Conservation (phyloP, 139 green algal genomes). For the Chlamydomonas schloesseri region DNA sequence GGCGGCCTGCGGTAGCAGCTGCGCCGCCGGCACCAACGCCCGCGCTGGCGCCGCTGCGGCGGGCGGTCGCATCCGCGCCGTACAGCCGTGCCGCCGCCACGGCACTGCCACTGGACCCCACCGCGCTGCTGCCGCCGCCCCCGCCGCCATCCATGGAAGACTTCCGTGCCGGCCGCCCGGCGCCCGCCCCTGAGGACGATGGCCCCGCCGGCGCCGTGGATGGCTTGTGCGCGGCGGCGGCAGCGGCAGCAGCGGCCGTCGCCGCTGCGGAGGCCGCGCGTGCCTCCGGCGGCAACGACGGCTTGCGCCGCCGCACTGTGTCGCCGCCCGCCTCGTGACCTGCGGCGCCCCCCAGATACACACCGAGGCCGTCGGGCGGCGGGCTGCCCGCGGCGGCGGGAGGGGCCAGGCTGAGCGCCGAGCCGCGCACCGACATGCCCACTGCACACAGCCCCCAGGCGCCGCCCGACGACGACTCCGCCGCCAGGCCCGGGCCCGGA, state of each 20-base stretch:
- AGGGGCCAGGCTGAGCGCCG: background rate
- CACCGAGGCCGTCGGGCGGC: background rate
- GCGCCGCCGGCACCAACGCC: too few relatives aligned
- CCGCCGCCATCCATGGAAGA: background rate
- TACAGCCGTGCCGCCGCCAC: too few relatives aligned
- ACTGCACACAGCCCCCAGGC: background rate
- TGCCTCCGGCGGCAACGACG: constrained; percentile 17
- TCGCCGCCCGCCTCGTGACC: background rate
- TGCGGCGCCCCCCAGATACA: background rate
- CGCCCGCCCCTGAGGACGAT: too few relatives aligned
- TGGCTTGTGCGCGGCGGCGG: background rate
- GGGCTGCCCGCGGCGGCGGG: background rate
- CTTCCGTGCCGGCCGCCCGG: too few relatives aligned
- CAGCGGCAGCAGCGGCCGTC: background rate
- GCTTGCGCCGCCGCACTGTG: background rate
- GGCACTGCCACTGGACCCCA: too few relatives aligned
- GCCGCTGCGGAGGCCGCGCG: background rate
- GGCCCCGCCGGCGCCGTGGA: background rate
- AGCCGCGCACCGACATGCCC: constrained; percentile 16
- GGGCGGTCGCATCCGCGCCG: too few relatives aligned
- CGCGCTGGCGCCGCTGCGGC: too few relatives aligned
- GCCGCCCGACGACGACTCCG: background rate
- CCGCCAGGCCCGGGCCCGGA: background rate
- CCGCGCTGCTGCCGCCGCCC: background rate
- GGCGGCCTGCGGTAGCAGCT: too few relatives aligned